These are phyloP conservation scores for Hamamelis virginiana DNA, from an alignment of 164 flowering plant species.

Conservation along the genomic window DNA sequence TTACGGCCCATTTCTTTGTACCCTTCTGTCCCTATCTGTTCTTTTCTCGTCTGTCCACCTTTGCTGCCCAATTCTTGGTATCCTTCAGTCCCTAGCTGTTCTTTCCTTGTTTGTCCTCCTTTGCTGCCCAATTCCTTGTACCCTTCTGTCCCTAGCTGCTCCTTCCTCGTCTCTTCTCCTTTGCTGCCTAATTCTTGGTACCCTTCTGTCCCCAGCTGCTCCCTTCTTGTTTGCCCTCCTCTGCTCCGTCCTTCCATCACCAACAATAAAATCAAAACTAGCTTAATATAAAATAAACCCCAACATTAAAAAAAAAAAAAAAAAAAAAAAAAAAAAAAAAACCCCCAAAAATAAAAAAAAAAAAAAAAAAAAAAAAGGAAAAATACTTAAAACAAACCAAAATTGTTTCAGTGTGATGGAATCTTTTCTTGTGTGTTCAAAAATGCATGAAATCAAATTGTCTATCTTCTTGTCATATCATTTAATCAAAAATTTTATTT, in stretches of 20 bases:
- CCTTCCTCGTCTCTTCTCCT: constrained; percentile 47
- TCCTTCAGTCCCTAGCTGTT: constrained; percentile 38
- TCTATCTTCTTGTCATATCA: too few species aligned
- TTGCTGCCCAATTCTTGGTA: constrained; percentile 23
- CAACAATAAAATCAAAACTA: neutral
- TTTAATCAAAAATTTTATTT: too few species aligned
- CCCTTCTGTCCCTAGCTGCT: constrained; percentile 38
- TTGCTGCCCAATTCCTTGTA: constrained; percentile 22
- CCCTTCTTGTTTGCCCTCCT: constrained; percentile 56
- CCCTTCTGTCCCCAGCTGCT: constrained; percentile 39
- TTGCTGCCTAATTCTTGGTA: constrained; percentile 22
- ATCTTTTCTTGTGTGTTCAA: too few species aligned
- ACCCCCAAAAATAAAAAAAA: too few species aligned
- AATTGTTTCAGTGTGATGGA: too few species aligned
- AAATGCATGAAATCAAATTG: too few species aligned
- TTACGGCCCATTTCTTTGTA: constrained; percentile 67
- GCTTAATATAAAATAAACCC: too few species aligned
- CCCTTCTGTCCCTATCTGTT: constrained; percentile 60
- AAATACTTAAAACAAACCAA: too few species aligned
- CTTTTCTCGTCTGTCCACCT: constrained; percentile 49
- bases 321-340: too few species aligned
- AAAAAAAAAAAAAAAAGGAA: too few species aligned
- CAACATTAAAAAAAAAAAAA: too few species aligned
- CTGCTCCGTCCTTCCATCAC: constrained; percentile 50
- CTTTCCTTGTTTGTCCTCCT: constrained; percentile 47